A percentile compares a stretch with the other conserved stretches of the same genome.
These are phyloP conservation scores for Neocallimastix lanati DNA, from an alignment of 192 early-diverging fungal genomes.

Conservation along the genomic window DNA sequence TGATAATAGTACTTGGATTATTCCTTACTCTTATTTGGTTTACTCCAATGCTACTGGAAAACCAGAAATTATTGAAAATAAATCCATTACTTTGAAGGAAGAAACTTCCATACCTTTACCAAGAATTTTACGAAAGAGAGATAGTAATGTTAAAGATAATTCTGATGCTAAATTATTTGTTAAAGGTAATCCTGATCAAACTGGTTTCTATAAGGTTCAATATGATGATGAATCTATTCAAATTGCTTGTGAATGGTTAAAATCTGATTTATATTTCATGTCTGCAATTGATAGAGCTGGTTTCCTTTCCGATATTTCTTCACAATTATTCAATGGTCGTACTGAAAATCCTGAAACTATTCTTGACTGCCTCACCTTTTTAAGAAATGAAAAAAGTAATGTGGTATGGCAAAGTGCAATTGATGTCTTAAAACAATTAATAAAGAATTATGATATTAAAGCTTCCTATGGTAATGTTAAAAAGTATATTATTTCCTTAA, in stretches of 20 bases:
- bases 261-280: not conserved
- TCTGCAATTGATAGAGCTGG: not conserved
- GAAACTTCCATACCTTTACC: not conserved
- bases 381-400: not conserved
- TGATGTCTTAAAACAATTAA: not conserved
- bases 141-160: too few species aligned
- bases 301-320: not conserved
- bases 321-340: not conserved
- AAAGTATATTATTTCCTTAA: not conserved
- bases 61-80: not conserved
- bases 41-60: not conserved
- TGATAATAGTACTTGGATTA: not conserved
- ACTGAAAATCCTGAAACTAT: not conserved
- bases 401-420: not conserved
- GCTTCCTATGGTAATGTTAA: not conserved
- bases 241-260: not conserved
- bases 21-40: not conserved
- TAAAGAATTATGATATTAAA: not conserved
- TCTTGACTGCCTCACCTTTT: not conserved
- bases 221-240: not conserved
- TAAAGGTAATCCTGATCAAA: not conserved
- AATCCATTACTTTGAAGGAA: not conserved
- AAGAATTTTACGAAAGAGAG: not conserved
- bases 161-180: not conserved
- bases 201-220: not conserved